Percentiles rank a stretch among this genome's conserved stretches.
Evolutionary conservation across 78 protist species (phyloP).

Genomic region (Isochrysis galbana): DNA sequence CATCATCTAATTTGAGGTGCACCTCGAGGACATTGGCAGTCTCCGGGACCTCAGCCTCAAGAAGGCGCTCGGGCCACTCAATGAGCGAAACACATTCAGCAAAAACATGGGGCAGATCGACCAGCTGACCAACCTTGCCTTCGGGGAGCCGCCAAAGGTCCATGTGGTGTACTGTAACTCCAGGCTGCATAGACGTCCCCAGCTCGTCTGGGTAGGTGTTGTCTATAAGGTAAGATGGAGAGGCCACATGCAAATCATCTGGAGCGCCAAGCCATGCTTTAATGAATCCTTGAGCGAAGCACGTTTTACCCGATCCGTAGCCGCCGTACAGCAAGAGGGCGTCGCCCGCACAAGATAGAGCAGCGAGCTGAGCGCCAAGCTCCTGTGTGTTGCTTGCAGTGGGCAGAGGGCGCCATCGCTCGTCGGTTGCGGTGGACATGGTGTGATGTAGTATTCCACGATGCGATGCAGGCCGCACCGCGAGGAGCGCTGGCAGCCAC

Average conservation of each 20-base stretch:
- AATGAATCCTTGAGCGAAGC: not conserved
- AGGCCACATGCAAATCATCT: not conserved
- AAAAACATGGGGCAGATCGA: not conserved
- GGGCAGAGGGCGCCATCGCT: not conserved
- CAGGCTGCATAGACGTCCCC: not conserved
- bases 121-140: not conserved
- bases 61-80: conserved; percentile 17
- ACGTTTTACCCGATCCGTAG: not conserved
- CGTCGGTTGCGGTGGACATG: no score
- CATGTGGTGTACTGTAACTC: conserved; percentile 11
- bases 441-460: no score
- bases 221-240: not conserved
- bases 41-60: not conserved
- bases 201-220: not conserved
- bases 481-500: no score
- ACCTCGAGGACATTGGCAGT: not conserved
- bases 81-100: not conserved
- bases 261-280: not conserved
- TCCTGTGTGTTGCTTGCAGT: not conserved
- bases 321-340: not conserved
- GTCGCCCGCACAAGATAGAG: not conserved
- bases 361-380: not conserved
- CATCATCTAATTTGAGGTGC: not conserved
- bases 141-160: not conserved
- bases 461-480: no score